Evolutionary conservation across 208 protist species (phyloP).

Genomic region (Trypanosoma mega): DNA sequence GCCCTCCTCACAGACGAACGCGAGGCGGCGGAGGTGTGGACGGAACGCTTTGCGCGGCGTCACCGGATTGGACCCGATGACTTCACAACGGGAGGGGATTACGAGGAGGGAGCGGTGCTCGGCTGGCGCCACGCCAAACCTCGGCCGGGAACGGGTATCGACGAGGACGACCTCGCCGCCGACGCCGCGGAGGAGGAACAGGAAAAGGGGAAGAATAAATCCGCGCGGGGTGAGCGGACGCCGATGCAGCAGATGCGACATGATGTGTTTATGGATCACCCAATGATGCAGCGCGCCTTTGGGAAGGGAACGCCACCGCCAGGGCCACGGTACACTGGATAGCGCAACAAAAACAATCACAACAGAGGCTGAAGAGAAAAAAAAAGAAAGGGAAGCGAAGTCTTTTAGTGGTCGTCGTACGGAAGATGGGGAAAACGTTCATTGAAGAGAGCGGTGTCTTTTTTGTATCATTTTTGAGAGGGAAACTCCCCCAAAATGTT

Average conservation of each 20-base stretch:
- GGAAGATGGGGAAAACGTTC: too few relatives aligned
- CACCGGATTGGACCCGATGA: slow-evolving; percentile 45
- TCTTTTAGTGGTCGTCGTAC: too few relatives aligned
- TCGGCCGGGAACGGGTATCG: slow-evolving; percentile 59
- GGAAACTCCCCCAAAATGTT: too few relatives aligned
- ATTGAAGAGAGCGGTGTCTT: neutral
- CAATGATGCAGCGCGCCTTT: slow-evolving; percentile 62
- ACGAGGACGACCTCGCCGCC: slow-evolving; percentile 55
- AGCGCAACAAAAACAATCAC: slow-evolving; percentile 4
- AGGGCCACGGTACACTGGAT: slow-evolving; percentile 80
- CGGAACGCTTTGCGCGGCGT: slow-evolving; percentile 64
- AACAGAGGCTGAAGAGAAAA: neutral
- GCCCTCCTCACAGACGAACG: slow-evolving; percentile 46
- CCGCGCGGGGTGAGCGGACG: slow-evolving; percentile 15
- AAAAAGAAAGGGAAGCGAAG: neutral
- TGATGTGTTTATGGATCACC: slow-evolving; percentile 71
- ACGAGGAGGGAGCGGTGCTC: slow-evolving; percentile 7
- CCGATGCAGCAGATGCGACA: slow-evolving; percentile 53
- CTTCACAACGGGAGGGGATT: slow-evolving; percentile 41
- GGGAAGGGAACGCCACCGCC: slow-evolving; percentile 25
- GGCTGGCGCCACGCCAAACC: slow-evolving; percentile 24
- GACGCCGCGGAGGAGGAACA: slow-evolving; percentile 12
- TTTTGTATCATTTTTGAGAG: neutral
- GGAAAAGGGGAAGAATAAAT: neutral
- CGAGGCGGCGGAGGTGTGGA: slow-evolving; percentile 64